Percentiles rank a stretch among this genome's conserved stretches.
Evolutionary conservation across 1,139 yeast species (phyloP).

Genomic region (Yamadazyma triangularis): DNA sequence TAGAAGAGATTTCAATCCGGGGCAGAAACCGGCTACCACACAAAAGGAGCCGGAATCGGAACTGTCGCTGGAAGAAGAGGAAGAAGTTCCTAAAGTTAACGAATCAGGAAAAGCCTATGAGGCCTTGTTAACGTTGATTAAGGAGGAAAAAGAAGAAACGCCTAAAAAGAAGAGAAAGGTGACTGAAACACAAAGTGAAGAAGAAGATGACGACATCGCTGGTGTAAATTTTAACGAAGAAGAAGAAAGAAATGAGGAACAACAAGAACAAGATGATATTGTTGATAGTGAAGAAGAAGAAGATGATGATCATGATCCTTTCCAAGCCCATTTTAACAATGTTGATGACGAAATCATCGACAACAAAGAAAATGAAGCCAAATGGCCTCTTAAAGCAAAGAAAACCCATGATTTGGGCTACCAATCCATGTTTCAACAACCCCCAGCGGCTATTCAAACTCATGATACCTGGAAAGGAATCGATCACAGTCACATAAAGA

Average conservation of each 20-base stretch:
- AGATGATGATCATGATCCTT: conserved; percentile 42
- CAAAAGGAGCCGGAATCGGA: conserved; percentile 12
- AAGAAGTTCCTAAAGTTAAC: conserved; percentile 12
- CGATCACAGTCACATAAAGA: conserved; percentile 20
- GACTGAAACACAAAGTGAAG: conserved; percentile 9
- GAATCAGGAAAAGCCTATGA: conserved; percentile 56
- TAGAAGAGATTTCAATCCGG: conserved; percentile 19
- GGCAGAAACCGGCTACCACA: too few relatives aligned
- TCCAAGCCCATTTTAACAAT: conserved; percentile 68
- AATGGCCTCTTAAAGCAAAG: conserved; percentile 25
- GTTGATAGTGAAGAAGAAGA: conserved; percentile 27
- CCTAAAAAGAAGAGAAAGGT: conserved; percentile 16
- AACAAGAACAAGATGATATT: conserved; percentile 21
- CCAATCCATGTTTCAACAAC: conserved; percentile 21
- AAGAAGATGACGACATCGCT: conserved; percentile 27
- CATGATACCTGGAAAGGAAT: conserved; percentile 7
- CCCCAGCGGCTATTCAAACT: conserved; percentile 22
- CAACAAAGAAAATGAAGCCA: too few relatives aligned
- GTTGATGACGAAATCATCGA: conserved; percentile 42
- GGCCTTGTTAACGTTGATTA: conserved; percentile 69
- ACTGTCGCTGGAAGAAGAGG: too few relatives aligned
- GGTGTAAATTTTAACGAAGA: conserved; percentile 21
- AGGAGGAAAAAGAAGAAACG: conserved; percentile 24
- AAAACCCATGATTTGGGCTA: conserved; percentile 16
- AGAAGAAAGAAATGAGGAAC: too few relatives aligned